Evolutionary conservation across 1,284 basidiomycete species (phyloP), one percentile per base, ranked within the genome.

Genomic region (Stereum hirsutum): DNA sequence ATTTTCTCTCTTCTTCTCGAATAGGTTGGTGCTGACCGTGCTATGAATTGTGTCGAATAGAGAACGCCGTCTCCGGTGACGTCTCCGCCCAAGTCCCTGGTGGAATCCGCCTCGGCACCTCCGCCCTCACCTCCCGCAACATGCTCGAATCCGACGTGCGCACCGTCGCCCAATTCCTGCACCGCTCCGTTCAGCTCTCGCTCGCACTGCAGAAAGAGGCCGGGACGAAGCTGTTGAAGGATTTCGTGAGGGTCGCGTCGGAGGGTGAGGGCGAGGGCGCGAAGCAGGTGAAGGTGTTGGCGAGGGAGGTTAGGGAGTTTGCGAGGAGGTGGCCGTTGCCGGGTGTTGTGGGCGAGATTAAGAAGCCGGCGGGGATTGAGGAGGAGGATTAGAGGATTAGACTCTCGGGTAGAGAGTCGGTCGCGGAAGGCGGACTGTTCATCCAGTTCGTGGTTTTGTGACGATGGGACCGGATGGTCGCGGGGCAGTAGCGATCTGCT

Each of bases 41-140:
- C 49, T 21, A 38, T n/a, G 41, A 23, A 14, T 19, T 15, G 20
- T 26, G 14, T 17, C 21, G 53, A 47, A 46, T 61, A 89, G 89
- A 97, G 72, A 98, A 98, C 66, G 90, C 93, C 44, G 94, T 98
- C 42, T 92, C 90, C 31, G 95, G 94, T 54, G 95, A 98, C 66
- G 78, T 83, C 33, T 96, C 91, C 43, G 96, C 96, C 1, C 89
- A 94, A 61, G 89, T 90, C 4, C 96, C 96, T 41, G 96, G 96
- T 57, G 96, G 96, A 57, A 95, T 99, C 59, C 91, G 96, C 54
- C 81, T 99, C 54, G 96, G 96, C 52, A 90, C 92, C 21, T 85
- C 91, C 25, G 94, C 96, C 12, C 68, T 99, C 32, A 98, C 96
- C 7, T 96, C 92, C 43, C 89, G 95, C 56, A 78, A 94, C 64